These are phyloP conservation scores for Xerocomellus dryophilus DNA, from an alignment of 768 basidiomycete genomes.

Conservation along the genomic window DNA sequence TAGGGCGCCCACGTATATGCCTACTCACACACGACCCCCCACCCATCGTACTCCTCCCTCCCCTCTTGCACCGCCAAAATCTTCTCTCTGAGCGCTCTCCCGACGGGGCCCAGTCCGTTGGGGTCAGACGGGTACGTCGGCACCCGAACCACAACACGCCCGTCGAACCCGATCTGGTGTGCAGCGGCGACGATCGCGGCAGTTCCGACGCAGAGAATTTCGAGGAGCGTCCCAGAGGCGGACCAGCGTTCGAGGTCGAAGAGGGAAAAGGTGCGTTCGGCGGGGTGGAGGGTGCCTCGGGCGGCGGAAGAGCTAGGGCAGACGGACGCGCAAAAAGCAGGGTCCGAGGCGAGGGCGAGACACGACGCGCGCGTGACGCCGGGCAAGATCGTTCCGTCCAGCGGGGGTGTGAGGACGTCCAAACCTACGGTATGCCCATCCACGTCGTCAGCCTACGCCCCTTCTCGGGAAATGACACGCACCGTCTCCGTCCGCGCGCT, in stretches of 20 bases:
- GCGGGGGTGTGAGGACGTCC: conserved; percentile 84
- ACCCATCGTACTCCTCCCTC: conserved; percentile 54
- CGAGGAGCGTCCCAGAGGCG: conserved; percentile 63
- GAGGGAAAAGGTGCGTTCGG: conserved; percentile 63
- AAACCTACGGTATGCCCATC: conserved; percentile 25
- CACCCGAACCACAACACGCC: conserved; percentile 58
- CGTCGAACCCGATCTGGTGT: conserved; percentile 70
- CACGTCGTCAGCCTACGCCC: not conserved
- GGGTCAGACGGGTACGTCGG: conserved; percentile 46
- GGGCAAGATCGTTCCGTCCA: conserved; percentile 90
- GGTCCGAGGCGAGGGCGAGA: conserved; percentile 65
- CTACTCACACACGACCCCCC: conserved; percentile 48
- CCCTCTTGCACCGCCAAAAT: conserved; percentile 81
- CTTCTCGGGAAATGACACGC: not conserved
- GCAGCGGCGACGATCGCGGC: conserved; percentile 76
- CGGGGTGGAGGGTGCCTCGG: conserved; percentile 35
- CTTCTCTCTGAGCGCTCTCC: conserved; percentile 64
- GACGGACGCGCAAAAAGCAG: conserved; percentile 38
- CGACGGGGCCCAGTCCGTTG: conserved; percentile 51
- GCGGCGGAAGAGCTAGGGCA: not conserved
- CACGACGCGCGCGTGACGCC: conserved; percentile 90
- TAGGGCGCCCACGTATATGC: no score
- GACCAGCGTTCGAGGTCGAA: conserved; percentile 53
- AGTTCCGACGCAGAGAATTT: conserved; percentile 84
- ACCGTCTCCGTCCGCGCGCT: conserved; percentile 54